Percentiles rank a stretch among this genome's conserved stretches.
Conservation (phyloP, 1,284 basidiomycete genomes). For the Papiliotrema laurentii region DNA sequence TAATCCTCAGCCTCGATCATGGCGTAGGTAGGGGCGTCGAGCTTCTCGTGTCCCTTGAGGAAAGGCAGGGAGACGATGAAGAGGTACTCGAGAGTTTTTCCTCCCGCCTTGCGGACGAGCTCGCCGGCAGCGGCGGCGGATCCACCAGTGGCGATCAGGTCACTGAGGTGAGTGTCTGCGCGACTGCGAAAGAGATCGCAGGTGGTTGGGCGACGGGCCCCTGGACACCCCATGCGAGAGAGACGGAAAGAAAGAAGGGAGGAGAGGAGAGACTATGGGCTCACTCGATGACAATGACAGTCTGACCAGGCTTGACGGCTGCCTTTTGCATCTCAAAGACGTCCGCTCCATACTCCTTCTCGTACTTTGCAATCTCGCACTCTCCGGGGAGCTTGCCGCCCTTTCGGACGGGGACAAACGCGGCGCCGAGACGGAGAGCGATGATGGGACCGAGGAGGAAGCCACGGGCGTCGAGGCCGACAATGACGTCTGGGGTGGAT, state of each 20-base stretch:
- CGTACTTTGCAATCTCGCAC: constrained; percentile 71
- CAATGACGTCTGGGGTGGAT: constrained; percentile 87
- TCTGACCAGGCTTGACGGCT: constrained; percentile 76
- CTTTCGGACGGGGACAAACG: constrained; percentile 96
- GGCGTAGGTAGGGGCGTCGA: constrained; percentile 83
- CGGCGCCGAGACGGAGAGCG: constrained; percentile 83
- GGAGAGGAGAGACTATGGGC: too few relatives aligned
- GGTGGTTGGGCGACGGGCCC: not conserved
- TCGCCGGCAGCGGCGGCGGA: constrained; percentile 92
- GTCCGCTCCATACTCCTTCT: constrained; percentile 92
- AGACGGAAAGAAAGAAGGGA: too few relatives aligned
- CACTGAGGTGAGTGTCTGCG: constrained; percentile 46
- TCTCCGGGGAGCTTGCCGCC: constrained; percentile 88
- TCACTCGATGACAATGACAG: constrained; percentile 77
- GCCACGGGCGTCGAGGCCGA: constrained; percentile 93
- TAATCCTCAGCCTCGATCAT: constrained; percentile 73
- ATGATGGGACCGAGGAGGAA: constrained; percentile 93
- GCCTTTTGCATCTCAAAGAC: constrained; percentile 91
- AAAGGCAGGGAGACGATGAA: constrained; percentile 88
- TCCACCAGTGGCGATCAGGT: constrained; percentile 95
- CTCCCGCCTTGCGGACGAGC: constrained; percentile 76
- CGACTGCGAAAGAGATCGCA: not conserved
- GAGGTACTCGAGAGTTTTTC: constrained; percentile 82
- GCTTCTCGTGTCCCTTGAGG: constrained; percentile 70
- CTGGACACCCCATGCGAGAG: too few relatives aligned